phyloP scores from a whole-genome alignment of 495 filamentous ascomycete species.

The Pseudomonodictys pantanalensis region DNA sequence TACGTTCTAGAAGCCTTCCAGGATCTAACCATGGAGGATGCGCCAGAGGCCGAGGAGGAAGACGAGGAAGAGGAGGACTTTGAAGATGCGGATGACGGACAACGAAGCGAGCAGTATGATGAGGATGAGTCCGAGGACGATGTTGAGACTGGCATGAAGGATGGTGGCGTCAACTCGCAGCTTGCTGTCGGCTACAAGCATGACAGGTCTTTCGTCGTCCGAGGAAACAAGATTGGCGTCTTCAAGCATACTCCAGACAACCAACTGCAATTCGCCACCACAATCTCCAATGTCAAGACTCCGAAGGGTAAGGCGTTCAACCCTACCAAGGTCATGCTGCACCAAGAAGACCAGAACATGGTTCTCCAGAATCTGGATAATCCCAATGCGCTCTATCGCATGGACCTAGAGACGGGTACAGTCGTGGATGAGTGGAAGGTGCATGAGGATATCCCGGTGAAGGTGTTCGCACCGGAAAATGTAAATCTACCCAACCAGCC shows the following conservation, averaged over 20 bases:
- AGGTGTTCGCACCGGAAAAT: constrained; percentile 85
- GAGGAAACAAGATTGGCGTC: constrained; percentile 95
- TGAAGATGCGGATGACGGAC: constrained; percentile 59
- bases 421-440: constrained; percentile 99
- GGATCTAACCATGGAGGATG: constrained; percentile 88
- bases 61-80: constrained; percentile 60
- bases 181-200: constrained; percentile 98
- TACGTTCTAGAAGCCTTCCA: constrained; percentile 96
- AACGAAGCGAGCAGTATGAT: constrained; percentile 78
- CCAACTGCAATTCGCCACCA: constrained; percentile 93
- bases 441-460: constrained; percentile 93
- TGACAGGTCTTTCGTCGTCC: constrained; percentile 93
- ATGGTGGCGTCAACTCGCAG: constrained; percentile 88
- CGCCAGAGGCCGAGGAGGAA: constrained; percentile 63
- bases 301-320: constrained; percentile 84
- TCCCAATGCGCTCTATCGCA: constrained; percentile 90
- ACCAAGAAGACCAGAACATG: constrained; percentile 87
- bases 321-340: constrained; percentile 97
- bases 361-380: constrained; percentile 82
- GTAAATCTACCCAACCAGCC: constrained; percentile 42
- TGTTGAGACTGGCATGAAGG: constrained; percentile 62
- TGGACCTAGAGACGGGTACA: constrained; percentile 98
- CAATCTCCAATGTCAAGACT: constrained; percentile 92
- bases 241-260: constrained; percentile 96
- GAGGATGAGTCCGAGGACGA: constrained; percentile 90